Evolutionary conservation across 2,329 filamentous ascomycete genomes (phyloP).

Genomic region (Rasamsonia emersonii): DNA sequence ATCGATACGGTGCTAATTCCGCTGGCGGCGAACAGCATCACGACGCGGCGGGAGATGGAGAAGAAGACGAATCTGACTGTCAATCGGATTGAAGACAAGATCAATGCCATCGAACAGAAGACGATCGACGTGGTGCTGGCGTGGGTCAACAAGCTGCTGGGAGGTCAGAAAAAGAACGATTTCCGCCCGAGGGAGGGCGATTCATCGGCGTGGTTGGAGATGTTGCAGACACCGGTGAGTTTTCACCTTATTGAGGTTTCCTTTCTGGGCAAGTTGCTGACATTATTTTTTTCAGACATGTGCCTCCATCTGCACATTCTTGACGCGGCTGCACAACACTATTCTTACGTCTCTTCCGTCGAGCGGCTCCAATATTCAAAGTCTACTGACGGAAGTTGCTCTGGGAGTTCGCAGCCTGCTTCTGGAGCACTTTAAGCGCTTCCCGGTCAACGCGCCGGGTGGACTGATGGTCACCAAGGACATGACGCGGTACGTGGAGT

Average conservation of each 20-base stretch:
- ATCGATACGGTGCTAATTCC: slow-evolving; percentile 85
- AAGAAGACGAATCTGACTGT: slow-evolving; percentile 67
- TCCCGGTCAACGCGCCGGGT: slow-evolving; percentile 84
- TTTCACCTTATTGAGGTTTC: background rate
- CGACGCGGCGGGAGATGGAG: slow-evolving; percentile 81
- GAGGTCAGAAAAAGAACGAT: slow-evolving; percentile 76
- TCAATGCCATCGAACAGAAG: slow-evolving; percentile 60
- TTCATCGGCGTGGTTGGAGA: slow-evolving; percentile 51
- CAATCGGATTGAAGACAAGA: slow-evolving; percentile 74
- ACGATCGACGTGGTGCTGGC: slow-evolving; percentile 65
- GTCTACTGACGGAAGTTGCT: slow-evolving; percentile 76
- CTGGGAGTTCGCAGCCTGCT: slow-evolving; percentile 68
- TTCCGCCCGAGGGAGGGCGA: slow-evolving; percentile 81
- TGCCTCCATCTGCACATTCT: slow-evolving; percentile 69
- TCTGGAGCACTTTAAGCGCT: slow-evolving; percentile 90
- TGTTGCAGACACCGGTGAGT: slow-evolving; percentile 63
- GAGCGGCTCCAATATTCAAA: slow-evolving; percentile 66
- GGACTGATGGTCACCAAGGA: slow-evolving; percentile 95
- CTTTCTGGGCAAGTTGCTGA: slow-evolving; percentile 7
- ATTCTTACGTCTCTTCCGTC: slow-evolving; percentile 55
- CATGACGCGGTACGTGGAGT: slow-evolving; percentile 82
- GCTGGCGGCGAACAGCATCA: slow-evolving; percentile 80
- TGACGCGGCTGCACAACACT: slow-evolving; percentile 57
- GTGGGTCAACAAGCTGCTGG: slow-evolving; percentile 65
- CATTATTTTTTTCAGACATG: slow-evolving; percentile 50